Base-by-base conservation (phyloP, 2,329 filamentous ascomycete genomes). In the Neofusicoccum sp. region DNA sequence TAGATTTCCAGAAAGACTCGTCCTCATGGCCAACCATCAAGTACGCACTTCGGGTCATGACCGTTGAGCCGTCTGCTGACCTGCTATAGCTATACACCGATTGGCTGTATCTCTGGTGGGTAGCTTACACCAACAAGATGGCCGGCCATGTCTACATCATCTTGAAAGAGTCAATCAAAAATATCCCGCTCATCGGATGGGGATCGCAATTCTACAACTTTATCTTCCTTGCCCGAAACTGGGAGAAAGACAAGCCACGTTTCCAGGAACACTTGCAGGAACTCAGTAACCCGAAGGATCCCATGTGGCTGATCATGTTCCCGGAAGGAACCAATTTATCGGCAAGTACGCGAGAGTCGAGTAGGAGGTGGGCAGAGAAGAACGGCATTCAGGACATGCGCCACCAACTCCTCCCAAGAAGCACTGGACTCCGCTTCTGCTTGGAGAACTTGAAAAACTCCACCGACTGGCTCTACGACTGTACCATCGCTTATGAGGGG, bases 81-180 rank as follows among this genome's bases (percentile, higher is more conserved):
- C 6, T 7, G 6, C 28, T n/a, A 9, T 60, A 77, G 84, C 87
- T 96, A 57, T 96, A 96, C 71, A 93, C 91, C 7, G 91, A 96
- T 76, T 96, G 91, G 91, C 76, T 96, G 7, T 96, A 96, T 71
- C 83, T 96, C 6, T 96, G 91, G 91, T 96, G 91, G 91, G 87
- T 91, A 28, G 90, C 87, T n/a, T 96, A 96, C 69, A 91, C 89
- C 28, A 89, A 89, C 61, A 82, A 84, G 58, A 91, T 91, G 85
- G 89, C 95, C 68, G 91, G 92, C 9, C 89, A 91, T 70, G 82
- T 96, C 69, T 96, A 91, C 78, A 96, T 96, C 71, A 93, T 96
- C 68, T 79, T 96, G 57, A 96, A 96, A 70, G 90, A 96, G 71
- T 93, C 90, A 1, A 79, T 96, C 63, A 92, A 90, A 73, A 88